Percentiles rank a stretch among this genome's conserved stretches.
These are phyloP conservation scores for Botryotinia globosa DNA, from an alignment of 2,329 filamentous ascomycete species.

Conservation along the genomic window DNA sequence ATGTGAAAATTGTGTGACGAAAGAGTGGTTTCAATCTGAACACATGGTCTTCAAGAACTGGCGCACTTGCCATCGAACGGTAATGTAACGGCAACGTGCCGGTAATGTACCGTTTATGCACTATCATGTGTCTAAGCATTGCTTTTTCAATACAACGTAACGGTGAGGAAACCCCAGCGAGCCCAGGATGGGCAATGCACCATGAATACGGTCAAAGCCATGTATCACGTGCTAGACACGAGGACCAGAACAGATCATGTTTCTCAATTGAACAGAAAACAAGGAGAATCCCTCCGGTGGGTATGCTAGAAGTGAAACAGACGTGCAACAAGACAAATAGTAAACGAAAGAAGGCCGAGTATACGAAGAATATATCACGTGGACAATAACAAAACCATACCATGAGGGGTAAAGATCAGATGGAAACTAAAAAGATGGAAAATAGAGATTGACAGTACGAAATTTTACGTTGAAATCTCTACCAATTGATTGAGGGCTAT, in stretches of 20 bases:
- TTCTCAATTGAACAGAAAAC: neutral
- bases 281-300: neutral
- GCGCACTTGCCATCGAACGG: neutral
- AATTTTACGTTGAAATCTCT: neutral
- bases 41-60: neutral
- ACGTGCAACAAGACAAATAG: neutral
- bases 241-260: rapidly evolving
- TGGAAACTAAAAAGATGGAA: neutral
- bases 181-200: neutral
- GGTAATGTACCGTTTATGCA: neutral
- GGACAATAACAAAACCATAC: neutral
- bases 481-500: neutral
- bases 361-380: neutral
- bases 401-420: neutral
- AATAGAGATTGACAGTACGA: no score
- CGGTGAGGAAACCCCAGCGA: neutral
- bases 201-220: neutral
- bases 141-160: neutral
- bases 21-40: neutral
- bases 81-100: no score
- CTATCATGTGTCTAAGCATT: neutral
- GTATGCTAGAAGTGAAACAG: neutral
- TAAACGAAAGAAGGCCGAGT: neutral
- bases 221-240: neutral
- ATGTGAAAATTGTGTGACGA: neutral